phyloP scores from a whole-genome alignment of 2,329 filamentous ascomycete genomes.

The Cercospora zeae-maydis region DNA sequence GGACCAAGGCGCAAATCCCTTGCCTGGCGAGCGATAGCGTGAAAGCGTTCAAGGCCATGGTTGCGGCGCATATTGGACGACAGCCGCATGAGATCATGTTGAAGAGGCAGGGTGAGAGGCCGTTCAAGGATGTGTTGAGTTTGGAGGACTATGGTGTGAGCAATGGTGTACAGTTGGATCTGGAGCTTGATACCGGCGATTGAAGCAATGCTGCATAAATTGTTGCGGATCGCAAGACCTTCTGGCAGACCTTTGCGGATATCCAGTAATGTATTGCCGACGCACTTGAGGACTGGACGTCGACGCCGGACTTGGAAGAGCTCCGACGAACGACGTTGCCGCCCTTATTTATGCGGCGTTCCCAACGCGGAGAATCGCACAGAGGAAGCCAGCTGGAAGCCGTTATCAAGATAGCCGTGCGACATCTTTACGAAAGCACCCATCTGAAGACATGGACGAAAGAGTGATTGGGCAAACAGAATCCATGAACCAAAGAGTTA shows the following conservation, averaged over 20 bases:
- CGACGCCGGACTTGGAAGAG: no score
- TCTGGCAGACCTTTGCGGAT: neutral
- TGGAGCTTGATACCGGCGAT: conserved; percentile 43
- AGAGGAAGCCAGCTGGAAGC: neutral
- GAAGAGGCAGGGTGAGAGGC: conserved; percentile 85
- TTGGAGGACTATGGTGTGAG: conserved; percentile 91
- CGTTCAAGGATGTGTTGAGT: conserved; percentile 87
- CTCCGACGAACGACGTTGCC: no score
- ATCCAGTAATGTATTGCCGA: no score
- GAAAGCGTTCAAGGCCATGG: conserved; percentile 83
- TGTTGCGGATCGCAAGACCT: no score
- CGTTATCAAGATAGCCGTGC: neutral
- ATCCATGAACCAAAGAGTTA: neutral
- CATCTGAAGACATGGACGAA: neutral
- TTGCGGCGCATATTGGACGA: conserved; percentile 82
- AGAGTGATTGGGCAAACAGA: neutral
- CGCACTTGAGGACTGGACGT: no score
- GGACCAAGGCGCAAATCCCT: conserved; percentile 91
- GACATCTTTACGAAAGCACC: neutral
- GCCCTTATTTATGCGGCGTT: neutral
- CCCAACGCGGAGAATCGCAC: neutral
- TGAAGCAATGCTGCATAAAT: conserved; percentile 22
- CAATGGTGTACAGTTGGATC: conserved; percentile 68
- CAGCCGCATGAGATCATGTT: conserved; percentile 88
- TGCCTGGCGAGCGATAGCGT: conserved; percentile 82